Base-by-base conservation (phyloP, 768 basidiomycete species). In the Lenzites betulinus region DNA sequence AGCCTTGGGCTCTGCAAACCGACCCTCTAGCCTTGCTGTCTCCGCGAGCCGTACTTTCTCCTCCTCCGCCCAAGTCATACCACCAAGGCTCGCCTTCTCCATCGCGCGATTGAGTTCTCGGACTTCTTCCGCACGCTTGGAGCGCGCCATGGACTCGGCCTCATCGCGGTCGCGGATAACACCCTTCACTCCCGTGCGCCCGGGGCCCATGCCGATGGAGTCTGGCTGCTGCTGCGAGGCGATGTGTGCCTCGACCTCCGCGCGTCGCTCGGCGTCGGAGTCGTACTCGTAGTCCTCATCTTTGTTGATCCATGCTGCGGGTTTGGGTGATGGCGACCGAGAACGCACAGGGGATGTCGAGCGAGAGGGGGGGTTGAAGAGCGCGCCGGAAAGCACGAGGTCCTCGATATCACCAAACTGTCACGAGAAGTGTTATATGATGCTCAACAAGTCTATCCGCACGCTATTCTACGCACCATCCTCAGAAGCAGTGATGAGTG, bases 151-250 rank as follows among this genome's bases (percentile, higher is more conserved):
- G 51, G 77, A 73, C 23, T 76, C 79, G 3, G 90, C 90, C 68
- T 94, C 92, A 59, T 86, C 78, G 30, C 84, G 81, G 73, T 94
- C 92, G 26, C 91, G 83, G 58, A 94, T 90, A 59, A 94, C 92
- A 25, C 92, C 92, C 66, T 94, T 94, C 48, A 93, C 92, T 22
- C 92, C 92, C 6, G 92, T 94, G 26, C 92, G 80, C 4, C 92
- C 92, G 11, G 89, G 89, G 3, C 88, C 90, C 88, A 93, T 89
- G 9, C 92, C 90, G 51, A 93, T 91, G 13, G 87, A 86, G 55
- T 88, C 84, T 49, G 76, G 69, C 60, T 75, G 73, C 12, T 64
- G 66, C 59, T 59, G 56, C 22, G 62, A 55, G n/a, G 64, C 58
- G 44, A 66, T 57, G 41, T 60, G 67, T 50, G 65, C 60, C 38